Conservation (phyloP, 2,329 filamentous ascomycete species). For the Fusarium luffae region DNA sequence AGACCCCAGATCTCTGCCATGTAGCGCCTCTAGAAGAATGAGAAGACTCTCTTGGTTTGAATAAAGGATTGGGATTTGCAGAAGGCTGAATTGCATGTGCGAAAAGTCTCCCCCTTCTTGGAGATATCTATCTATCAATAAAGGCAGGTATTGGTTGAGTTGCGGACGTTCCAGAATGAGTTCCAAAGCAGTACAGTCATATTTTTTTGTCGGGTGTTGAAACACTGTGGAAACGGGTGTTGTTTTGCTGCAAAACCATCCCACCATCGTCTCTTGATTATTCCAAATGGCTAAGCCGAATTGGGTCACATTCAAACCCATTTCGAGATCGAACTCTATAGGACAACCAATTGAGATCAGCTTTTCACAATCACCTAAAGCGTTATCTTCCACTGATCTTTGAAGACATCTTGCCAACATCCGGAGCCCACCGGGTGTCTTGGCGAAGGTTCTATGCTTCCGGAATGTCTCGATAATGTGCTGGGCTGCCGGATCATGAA, state of each 20-base stretch:
- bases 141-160: neutral
- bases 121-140: neutral
- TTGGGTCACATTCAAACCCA: too few relatives aligned
- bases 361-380: too few relatives aligned
- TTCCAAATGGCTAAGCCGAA: neutral
- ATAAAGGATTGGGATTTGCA: fast-evolving
- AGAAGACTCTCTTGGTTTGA: too few relatives aligned
- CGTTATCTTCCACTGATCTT: too few relatives aligned
- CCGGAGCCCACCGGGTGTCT: neutral
- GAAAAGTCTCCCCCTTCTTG: neutral
- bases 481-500: fast-evolving
- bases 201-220: fast-evolving
- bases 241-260: neutral
- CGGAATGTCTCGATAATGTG: neutral
- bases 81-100: neutral
- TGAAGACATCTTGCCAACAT: neutral
- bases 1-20: fast-evolving
- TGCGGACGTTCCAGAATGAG: neutral
- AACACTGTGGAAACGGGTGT: neutral
- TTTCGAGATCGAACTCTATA: too few relatives aligned
- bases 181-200: neutral
- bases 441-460: neutral
- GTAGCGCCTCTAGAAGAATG: neutral
- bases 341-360: neutral
- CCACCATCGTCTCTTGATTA: neutral